Evolutionary conservation across 208 protist species (phyloP), one percentile per base, ranked within the genome.

Genomic region (Naegleria gruberi): DNA sequence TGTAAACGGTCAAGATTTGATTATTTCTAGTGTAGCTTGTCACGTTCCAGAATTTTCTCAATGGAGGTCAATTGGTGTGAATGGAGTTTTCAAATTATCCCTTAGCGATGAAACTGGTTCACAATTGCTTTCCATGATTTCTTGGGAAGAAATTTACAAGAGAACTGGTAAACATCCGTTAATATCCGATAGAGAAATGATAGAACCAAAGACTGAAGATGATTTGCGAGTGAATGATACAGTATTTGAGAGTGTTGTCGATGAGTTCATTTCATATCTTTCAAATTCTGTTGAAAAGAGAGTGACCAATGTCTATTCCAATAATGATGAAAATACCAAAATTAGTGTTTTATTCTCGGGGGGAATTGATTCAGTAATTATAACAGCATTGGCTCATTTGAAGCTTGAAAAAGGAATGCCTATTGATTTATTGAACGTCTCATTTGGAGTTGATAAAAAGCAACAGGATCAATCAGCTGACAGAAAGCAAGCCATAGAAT

Each of bases 401-500:
- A 46, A 93, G 12, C 88, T 98, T 26, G 82, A 46, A 5, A 43
- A 46, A 46, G 30, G 34, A 12, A 30, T 42, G 34, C 95, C 96
- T 8, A 97, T 99, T 90, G 97, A 99, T 85, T 93, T 99, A 43
- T 93, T 98, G 42, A 98, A 98, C 89, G 97, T 99, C 42, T 95
- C 96, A 17, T 98, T 98, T 93, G 97, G 96, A 7, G 92, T 93
- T 41, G 89, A 90, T 44, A 94, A 95, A 34, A 93, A 94, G 90
- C 92, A 95, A 77, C 94, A 89, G 37, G 73, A 17, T 90, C 30
- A 73, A 40, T 87, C 96, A 0, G 96, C 96, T 12, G 97, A 98
- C 90, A 92, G 96, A 55, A 89, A 97, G 34, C 93, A 96, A 23
- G 94, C 95, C 17, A 93, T 96, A 85, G 92, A 91, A 45, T 94